Conservation (phyloP, 768 basidiomycete genomes). For the Suillus bovinus region DNA sequence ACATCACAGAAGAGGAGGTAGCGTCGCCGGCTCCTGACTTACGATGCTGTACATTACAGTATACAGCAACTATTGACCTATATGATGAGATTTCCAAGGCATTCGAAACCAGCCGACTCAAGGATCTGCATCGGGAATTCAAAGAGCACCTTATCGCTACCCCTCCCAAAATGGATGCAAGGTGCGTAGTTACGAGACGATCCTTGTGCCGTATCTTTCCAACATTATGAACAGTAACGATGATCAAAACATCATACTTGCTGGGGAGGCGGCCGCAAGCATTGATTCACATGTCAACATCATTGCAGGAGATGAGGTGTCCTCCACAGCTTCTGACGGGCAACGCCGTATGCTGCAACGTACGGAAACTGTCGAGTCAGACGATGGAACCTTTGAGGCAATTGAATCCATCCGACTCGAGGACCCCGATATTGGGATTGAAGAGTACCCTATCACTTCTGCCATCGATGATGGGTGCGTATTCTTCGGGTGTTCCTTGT, state of each 20-base stretch:
- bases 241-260: slow-evolving; percentile 24
- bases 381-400: slow-evolving; percentile 15
- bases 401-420: slow-evolving; percentile 30
- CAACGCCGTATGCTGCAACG: not conserved
- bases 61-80: not conserved
- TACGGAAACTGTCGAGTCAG: not conserved
- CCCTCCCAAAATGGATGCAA: not conserved
- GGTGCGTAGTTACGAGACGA: not conserved
- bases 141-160: slow-evolving; percentile 18
- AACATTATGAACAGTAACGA: not conserved
- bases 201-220: not conserved
- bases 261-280: not conserved
- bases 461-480: not conserved
- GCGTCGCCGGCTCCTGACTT: slow-evolving; percentile 17
- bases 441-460: slow-evolving; percentile 13
- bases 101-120: slow-evolving; percentile 30
- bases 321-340: slow-evolving; percentile 15
- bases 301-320: slow-evolving; percentile 30
- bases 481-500: too few species aligned
- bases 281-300: not conserved
- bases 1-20: slow-evolving; percentile 29
- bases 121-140: slow-evolving; percentile 24
- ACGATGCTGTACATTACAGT: not conserved
- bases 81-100: slow-evolving; percentile 16
- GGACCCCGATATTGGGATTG: slow-evolving; percentile 23